Conservation (phyloP, 371 early-diverging fungal genomes). For the Mucor indicus region DNA sequence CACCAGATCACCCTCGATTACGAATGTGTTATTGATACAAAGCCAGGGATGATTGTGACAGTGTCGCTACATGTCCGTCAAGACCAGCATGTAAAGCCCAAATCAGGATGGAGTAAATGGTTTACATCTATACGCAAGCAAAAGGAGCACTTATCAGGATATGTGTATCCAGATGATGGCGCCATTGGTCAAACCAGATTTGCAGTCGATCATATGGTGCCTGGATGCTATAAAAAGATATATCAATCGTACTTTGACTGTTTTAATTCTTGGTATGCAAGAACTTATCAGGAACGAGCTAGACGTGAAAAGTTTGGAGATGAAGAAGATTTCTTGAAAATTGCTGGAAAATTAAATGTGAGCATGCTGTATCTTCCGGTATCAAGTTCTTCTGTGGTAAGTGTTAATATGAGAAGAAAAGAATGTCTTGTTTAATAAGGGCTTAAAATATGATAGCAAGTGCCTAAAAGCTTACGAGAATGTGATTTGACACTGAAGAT, state of each 20-base stretch:
- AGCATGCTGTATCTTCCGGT: slow-evolving; percentile 43
- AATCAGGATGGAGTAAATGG: slow-evolving; percentile 24
- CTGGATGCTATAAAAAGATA: slow-evolving; percentile 35
- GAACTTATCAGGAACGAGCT: slow-evolving; percentile 20
- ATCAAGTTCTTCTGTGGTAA: slow-evolving; percentile 27
- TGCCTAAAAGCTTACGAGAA: slow-evolving; percentile 40
- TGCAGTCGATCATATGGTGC: slow-evolving; percentile 41
- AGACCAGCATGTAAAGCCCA: slow-evolving; percentile 41
- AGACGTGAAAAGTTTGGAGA: slow-evolving; percentile 33
- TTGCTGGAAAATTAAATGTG: slow-evolving; percentile 34
- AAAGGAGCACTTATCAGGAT: slow-evolving; percentile 37
- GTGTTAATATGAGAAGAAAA: not conserved
- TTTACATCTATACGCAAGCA: slow-evolving; percentile 31
- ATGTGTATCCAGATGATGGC: slow-evolving; percentile 44
- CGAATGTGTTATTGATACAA: slow-evolving; percentile 40
- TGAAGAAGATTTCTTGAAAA: slow-evolving; percentile 38
- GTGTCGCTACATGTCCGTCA: slow-evolving; percentile 46
- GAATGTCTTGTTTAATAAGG: not conserved
- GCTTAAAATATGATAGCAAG: slow-evolving; percentile 26
- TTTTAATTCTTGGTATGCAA: slow-evolving; percentile 43
- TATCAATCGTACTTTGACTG: slow-evolving; percentile 38
- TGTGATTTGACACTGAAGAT: slow-evolving; percentile 43
- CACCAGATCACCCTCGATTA: slow-evolving; percentile 39
- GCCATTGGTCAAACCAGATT: slow-evolving; percentile 44
- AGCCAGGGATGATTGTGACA: slow-evolving; percentile 43